Evolutionary conservation across 2,329 filamentous ascomycete genomes (phyloP), one percentile per base, ranked within the genome.

Genomic region (Aspergillus texensis): DNA sequence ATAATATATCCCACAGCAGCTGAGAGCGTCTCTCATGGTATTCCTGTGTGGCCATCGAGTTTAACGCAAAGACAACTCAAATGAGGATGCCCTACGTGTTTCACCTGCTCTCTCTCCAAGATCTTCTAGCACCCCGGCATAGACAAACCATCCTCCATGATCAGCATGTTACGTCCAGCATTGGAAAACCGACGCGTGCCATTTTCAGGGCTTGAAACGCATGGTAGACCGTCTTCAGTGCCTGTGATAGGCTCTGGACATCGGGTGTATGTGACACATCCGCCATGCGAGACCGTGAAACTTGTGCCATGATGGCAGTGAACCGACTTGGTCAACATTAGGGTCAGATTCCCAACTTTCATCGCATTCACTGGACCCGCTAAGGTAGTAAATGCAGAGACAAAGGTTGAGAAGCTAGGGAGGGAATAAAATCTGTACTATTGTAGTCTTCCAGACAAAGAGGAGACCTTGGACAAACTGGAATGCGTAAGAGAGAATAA

Each of bases 291-390:
- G 77, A 84, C 84, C 87, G 88, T 88, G 91, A 93, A 74, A 85
- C 91, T 91, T 60, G 64, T 68, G 66, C 68, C 63, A 48, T 50
- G 48, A 66, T 72, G 68, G 73, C 67, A 72, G 71, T 77, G 75
- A 88, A 89, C 92, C 91, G 91, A 88, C 83, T 79, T 82, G 80
- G 82, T 91, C 57, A 41, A 53, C 48, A 61, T 68, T 97, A 97
- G 94, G 94, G 94, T 96, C 97, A 96, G 94, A 91, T 70, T 94
- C 94, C 91, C 92, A 89, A 90, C 80, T 82, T 80, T 82, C 83
- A 83, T 87, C 89, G 52, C 86, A 85, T 86, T 80, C 80, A 56
- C 63, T 60, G 81, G 78, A 75, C 75, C 67, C 72, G 75, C 80
- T 82, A 72, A 70, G 70, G 75, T 77, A 71, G 70, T 64, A 57